Evolutionary conservation across 768 basidiomycete genomes (phyloP).

Genomic region (Suillus subluteus): DNA sequence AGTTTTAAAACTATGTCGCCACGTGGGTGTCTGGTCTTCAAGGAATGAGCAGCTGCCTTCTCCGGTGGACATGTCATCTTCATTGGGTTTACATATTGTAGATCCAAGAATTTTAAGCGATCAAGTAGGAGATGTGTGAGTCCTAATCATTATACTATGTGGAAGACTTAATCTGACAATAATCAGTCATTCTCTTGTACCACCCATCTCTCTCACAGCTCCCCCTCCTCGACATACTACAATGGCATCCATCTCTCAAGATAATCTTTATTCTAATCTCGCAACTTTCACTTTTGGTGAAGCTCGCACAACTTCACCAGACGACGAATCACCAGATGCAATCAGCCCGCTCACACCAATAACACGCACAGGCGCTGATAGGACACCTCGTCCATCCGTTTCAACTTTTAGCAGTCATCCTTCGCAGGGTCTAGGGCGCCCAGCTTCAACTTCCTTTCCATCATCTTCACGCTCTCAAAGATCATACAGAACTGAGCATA

Average conservation of each 20-base stretch:
- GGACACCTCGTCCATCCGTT: slow-evolving; percentile 50
- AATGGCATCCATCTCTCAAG: slow-evolving; percentile 13
- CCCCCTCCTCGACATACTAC: slow-evolving; percentile 4
- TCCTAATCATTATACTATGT: neutral
- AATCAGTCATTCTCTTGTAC: neutral
- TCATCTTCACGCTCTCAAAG: slow-evolving; percentile 17
- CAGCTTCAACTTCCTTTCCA: slow-evolving; percentile 22
- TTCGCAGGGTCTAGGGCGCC: slow-evolving; percentile 32
- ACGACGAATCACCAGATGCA: slow-evolving; percentile 25
- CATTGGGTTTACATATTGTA: slow-evolving; percentile 5
- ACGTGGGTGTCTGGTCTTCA: neutral
- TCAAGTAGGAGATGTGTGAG: slow-evolving; percentile 2
- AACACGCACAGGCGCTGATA: slow-evolving; percentile 36
- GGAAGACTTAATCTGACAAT: neutral
- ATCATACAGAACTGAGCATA: slow-evolving; percentile 19
- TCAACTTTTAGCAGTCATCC: slow-evolving; percentile 35
- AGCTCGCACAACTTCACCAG: slow-evolving; percentile 19
- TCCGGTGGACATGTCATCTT: neutral
- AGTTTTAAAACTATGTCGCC: neutral
- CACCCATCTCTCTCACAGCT: neutral
- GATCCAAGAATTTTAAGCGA: neutral
- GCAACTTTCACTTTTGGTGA: slow-evolving; percentile 48
- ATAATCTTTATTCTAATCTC: slow-evolving; percentile 43
- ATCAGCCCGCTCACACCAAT: slow-evolving; percentile 43
- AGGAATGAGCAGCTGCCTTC: neutral